These are phyloP conservation scores for Mycena olivaceomarginata DNA, from an alignment of 768 basidiomycete species.

Conservation along the genomic window DNA sequence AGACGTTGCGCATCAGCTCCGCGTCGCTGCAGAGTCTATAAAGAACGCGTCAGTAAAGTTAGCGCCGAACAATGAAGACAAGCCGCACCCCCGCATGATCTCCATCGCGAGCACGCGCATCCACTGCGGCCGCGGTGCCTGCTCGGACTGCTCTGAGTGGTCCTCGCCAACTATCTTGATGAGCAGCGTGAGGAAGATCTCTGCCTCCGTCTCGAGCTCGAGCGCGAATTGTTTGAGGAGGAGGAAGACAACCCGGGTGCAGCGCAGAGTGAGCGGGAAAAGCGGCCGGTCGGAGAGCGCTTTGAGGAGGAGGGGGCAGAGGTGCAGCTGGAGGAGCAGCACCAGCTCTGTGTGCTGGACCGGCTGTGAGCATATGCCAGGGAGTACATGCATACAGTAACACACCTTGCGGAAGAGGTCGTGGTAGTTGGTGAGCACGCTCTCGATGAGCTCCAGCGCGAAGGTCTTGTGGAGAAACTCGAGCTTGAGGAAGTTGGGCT, in stretches of 20 bases:
- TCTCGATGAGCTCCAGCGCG: constrained; percentile 97
- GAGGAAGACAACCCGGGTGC: constrained; percentile 95
- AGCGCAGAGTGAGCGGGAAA: constrained; percentile 93
- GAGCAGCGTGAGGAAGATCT: constrained; percentile 88
- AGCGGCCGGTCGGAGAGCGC: constrained; percentile 87
- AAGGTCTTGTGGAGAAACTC: constrained; percentile 94
- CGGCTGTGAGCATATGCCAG: background rate
- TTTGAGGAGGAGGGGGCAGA: constrained; percentile 93
- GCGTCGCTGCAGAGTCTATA: constrained; percentile 85
- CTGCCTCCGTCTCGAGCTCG: constrained; percentile 88
- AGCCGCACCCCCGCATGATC: constrained; percentile 86
- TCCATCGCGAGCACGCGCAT: constrained; percentile 95
- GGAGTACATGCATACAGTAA: constrained; percentile 18
- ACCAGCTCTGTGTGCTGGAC: constrained; percentile 87
- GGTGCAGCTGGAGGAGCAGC: constrained; percentile 90
- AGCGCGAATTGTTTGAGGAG: constrained; percentile 93
- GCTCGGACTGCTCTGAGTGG: constrained; percentile 52
- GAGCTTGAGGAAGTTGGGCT: constrained; percentile 88
- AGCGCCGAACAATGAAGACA: background rate
- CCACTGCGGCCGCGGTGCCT: constrained; percentile 80
- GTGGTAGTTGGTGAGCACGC: constrained; percentile 95
- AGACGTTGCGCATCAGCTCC: constrained; percentile 86
- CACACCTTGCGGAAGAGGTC: constrained; percentile 87
- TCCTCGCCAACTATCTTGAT: constrained; percentile 81
- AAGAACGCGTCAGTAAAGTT: background rate